Conservation (phyloP, 495 filamentous ascomycete species). For the Tuber aestivum region DNA sequence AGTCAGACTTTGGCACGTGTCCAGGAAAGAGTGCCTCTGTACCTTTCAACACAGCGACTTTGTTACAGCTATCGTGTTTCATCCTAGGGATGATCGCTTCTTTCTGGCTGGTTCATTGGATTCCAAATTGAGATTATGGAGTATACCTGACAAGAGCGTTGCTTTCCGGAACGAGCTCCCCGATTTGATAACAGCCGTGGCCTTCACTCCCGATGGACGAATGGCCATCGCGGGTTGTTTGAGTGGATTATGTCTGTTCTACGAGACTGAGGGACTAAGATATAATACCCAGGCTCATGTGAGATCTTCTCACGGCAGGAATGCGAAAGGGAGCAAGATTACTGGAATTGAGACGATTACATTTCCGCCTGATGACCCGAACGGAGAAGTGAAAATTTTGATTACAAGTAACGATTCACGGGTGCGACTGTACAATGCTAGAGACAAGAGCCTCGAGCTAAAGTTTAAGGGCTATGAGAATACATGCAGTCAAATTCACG, state of each 20-base stretch:
- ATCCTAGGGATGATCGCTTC: conserved; percentile 91
- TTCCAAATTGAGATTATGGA: conserved; percentile 88
- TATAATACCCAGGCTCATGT: conserved; percentile 80
- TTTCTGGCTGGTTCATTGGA: conserved; percentile 93
- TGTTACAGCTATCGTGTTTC: conserved; percentile 89
- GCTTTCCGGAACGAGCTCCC: conserved; percentile 77
- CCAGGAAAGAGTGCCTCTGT: conserved; percentile 77
- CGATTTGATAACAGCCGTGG: conserved; percentile 87
- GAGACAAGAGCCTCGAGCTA: conserved; percentile 73
- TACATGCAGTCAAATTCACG: conserved; percentile 83
- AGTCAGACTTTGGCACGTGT: conserved; percentile 89
- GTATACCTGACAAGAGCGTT: conserved; percentile 92
- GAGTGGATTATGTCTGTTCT: conserved; percentile 81
- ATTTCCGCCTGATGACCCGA: conserved; percentile 55
- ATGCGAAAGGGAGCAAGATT: conserved; percentile 95
- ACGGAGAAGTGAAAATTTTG: conserved; percentile 73
- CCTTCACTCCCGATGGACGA: conserved; percentile 87
- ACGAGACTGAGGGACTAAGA: conserved; percentile 89
- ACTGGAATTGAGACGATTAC: conserved; percentile 80
- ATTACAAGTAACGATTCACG: conserved; percentile 95
- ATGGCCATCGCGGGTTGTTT: conserved; percentile 83
- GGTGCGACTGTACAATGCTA: conserved; percentile 81
- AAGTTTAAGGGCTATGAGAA: conserved; percentile 95
- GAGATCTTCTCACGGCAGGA: conserved; percentile 79
- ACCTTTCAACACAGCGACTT: conserved; percentile 97